These are phyloP conservation scores for Digitaria exilis DNA, from an alignment of 202 grass and related monocot genomes.

Conservation along the genomic window DNA sequence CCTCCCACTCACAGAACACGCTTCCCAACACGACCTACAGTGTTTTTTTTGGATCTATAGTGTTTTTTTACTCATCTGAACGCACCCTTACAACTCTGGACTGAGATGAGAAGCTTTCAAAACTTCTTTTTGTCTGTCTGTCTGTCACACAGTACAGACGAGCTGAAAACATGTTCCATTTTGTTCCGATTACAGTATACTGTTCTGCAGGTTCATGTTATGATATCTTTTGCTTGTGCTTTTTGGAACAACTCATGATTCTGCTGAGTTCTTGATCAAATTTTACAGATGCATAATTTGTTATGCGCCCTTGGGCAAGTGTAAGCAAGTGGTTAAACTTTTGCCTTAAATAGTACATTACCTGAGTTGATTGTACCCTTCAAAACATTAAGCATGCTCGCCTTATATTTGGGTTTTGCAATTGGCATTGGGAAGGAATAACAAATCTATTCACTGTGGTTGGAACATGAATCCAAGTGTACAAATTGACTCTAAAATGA, in stretches of 20 bases:
- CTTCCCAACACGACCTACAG: no score
- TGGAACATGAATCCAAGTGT: no score
- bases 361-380: no score
- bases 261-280: neutral
- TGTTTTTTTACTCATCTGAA: no score
- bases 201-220: neutral
- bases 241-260: neutral
- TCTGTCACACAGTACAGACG: neutral
- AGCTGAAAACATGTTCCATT: conserved; percentile 11
- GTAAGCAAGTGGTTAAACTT: neutral
- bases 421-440: no score
- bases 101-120: conserved; percentile 16
- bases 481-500: no score
- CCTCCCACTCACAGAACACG: no score
- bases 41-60: no score
- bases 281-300: neutral
- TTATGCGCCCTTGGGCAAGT: neutral
- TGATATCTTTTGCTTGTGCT: neutral
- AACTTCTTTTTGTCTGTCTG: neutral
- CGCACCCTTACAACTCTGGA: neutral
- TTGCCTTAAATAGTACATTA: neutral
- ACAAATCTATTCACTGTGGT: no score
- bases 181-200: neutral
- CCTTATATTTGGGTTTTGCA: no score
- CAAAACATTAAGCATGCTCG: no score